A percentile compares a stretch with the other conserved stretches of the same genome.
Evolutionary conservation across 2,329 filamentous ascomycete species (phyloP).

Genomic region (Beauveria varroae): DNA sequence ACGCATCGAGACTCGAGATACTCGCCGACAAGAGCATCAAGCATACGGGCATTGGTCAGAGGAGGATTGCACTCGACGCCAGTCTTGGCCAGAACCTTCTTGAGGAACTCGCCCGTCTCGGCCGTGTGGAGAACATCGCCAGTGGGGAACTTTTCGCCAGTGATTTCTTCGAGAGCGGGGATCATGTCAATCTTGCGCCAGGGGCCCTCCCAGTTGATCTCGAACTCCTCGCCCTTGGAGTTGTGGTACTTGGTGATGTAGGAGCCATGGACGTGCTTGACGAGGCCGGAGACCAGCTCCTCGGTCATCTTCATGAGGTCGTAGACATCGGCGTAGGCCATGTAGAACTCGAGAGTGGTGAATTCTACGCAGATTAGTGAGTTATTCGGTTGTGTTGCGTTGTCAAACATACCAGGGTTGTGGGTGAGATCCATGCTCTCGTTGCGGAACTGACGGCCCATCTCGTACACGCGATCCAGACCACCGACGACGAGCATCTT

Average conservation of each 20-base stretch:
- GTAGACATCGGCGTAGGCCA: slow-evolving; percentile 86
- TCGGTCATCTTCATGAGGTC: slow-evolving; percentile 79
- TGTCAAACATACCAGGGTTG: slow-evolving; percentile 50
- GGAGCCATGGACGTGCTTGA: slow-evolving; percentile 79
- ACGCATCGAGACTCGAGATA: slow-evolving; percentile 87
- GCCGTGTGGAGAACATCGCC: slow-evolving; percentile 82
- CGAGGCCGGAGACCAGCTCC: slow-evolving; percentile 81
- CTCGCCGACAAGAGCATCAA: slow-evolving; percentile 89
- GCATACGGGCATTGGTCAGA: slow-evolving; percentile 88
- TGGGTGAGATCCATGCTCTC: slow-evolving; percentile 70
- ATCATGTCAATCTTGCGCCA: slow-evolving; percentile 98
- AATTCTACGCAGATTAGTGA: slow-evolving; percentile 56
- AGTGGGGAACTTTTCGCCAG: slow-evolving; percentile 88
- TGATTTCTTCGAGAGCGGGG: slow-evolving; percentile 69
- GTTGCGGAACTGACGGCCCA: slow-evolving; percentile 93
- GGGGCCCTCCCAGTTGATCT: slow-evolving; percentile 92
- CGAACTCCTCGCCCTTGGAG: slow-evolving; percentile 75
- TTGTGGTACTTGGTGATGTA: slow-evolving; percentile 84
- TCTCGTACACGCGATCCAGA: slow-evolving; percentile 88
- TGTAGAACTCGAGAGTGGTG: slow-evolving; percentile 95
- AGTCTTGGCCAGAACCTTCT: slow-evolving; percentile 76
- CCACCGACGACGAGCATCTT: slow-evolving; percentile 96
- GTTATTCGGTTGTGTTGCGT: background rate
- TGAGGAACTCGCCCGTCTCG: slow-evolving; percentile 85
- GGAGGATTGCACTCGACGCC: slow-evolving; percentile 86